A percentile compares a stretch with the other conserved stretches of the same genome.
phyloP scores from a whole-genome alignment of 179 eudicot species.

The Spergularia azorica region DNA sequence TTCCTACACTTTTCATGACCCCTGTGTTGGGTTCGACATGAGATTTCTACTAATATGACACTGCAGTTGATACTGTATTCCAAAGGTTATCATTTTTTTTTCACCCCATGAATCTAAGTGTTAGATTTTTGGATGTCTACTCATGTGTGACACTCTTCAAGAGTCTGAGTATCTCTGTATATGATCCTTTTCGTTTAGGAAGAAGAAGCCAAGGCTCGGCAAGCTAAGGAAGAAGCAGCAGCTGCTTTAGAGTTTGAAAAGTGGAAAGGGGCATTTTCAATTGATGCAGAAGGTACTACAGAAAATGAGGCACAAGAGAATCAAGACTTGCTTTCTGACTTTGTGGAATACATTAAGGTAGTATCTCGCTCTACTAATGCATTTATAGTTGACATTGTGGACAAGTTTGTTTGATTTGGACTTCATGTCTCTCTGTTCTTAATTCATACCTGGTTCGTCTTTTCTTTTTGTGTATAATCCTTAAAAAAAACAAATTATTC shows the following conservation, averaged over 20 bases:
- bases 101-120: too few species aligned
- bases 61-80: too few species aligned
- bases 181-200: slow-evolving; percentile 52
- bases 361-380: background rate
- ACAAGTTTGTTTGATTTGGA: background rate
- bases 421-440: background rate
- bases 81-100: too few species aligned
- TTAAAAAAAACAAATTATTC: background rate
- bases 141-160: background rate
- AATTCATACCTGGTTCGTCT: background rate
- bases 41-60: background rate
- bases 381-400: slow-evolving; percentile 9
- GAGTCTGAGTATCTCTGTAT: background rate
- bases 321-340: slow-evolving; percentile 79
- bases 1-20: background rate
- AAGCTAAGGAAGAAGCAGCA: slow-evolving; percentile 94
- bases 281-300: slow-evolving; percentile 96
- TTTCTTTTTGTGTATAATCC: background rate
- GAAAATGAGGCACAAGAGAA: slow-evolving; percentile 88
- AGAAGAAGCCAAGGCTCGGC: slow-evolving; percentile 88
- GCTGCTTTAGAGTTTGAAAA: slow-evolving; percentile 90
- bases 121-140: background rate
- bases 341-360: slow-evolving; percentile 63
- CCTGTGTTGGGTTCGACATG: background rate
- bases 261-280: slow-evolving; percentile 94